A percentile compares a stretch with the other conserved stretches of the same genome.
Conservation (phyloP, 2,329 filamentous ascomycete species). For the Sporothrix pseudoabietina region DNA sequence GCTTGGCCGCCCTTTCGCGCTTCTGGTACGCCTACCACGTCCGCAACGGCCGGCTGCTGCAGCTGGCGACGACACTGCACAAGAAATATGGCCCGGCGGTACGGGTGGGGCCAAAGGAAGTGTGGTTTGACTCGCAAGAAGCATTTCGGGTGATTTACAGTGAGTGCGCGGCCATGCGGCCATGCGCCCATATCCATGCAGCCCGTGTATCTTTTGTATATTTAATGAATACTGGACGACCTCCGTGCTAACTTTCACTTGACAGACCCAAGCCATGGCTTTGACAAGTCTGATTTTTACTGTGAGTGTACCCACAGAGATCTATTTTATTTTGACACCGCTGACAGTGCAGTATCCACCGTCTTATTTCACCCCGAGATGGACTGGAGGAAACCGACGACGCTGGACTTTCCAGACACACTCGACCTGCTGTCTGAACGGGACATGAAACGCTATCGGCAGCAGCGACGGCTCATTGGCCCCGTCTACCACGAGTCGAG, state of each 20-base stretch:
- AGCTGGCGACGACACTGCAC: conserved; percentile 51
- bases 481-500: conserved; percentile 51
- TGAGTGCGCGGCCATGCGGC: conserved; percentile 36
- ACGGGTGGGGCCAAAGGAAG: conserved; percentile 56
- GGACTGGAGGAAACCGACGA: conserved; percentile 44
- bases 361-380: conserved; percentile 48
- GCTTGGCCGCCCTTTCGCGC: conserved; percentile 50
- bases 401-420: conserved; percentile 45
- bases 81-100: conserved; percentile 52
- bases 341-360: conserved; percentile 47
- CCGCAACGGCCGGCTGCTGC: conserved; percentile 47
- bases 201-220: neutral
- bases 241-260: neutral
- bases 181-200: neutral
- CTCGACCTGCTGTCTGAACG: conserved; percentile 56
- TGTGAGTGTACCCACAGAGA: conserved; percentile 40
- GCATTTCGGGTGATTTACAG: conserved; percentile 54
- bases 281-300: conserved; percentile 57
- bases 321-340: neutral
- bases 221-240: no score
- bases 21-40: conserved; percentile 53
- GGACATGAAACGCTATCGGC: conserved; percentile 50
- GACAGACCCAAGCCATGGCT: conserved; percentile 51
- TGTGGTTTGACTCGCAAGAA: conserved; percentile 55
- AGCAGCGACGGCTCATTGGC: conserved; percentile 54